These are phyloP conservation scores for Stromatinia cepivora DNA, from an alignment of 2,329 filamentous ascomycete genomes.

Conservation along the genomic window DNA sequence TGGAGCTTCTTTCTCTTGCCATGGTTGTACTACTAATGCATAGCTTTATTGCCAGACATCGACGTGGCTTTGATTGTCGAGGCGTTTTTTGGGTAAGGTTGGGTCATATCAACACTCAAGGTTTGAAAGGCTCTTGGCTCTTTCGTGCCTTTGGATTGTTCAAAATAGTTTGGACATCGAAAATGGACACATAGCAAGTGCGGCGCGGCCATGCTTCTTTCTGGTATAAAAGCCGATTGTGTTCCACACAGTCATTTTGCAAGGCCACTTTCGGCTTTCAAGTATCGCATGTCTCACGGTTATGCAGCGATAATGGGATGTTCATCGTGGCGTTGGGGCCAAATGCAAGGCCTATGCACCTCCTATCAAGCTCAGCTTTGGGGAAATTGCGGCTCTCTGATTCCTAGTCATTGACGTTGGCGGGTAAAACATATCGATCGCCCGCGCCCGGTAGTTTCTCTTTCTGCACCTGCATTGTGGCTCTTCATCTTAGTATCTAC, in stretches of 20 bases:
- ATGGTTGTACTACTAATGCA: not conserved
- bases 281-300: not conserved
- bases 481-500: not conserved
- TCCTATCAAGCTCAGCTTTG: not conserved
- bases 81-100: not conserved
- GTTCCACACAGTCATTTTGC: not conserved
- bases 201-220: not conserved
- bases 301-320: not conserved
- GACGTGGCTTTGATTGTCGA: too few relatives aligned
- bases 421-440: not conserved
- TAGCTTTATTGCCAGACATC: too few relatives aligned
- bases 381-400: not conserved
- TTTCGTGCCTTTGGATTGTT: not conserved
- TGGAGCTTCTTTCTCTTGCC: not conserved
- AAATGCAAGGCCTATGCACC: not conserved
- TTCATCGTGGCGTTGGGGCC: not conserved
- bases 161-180: not conserved
- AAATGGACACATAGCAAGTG: not conserved
- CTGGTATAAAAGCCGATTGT: not conserved
- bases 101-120: not conserved
- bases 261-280: not conserved
- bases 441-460: not conserved
- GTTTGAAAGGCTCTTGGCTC: not conserved
- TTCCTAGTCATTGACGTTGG: not conserved
- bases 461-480: not conserved